Conservation (phyloP, 1,284 basidiomycete genomes). For the Tylopilus sp. region DNA sequence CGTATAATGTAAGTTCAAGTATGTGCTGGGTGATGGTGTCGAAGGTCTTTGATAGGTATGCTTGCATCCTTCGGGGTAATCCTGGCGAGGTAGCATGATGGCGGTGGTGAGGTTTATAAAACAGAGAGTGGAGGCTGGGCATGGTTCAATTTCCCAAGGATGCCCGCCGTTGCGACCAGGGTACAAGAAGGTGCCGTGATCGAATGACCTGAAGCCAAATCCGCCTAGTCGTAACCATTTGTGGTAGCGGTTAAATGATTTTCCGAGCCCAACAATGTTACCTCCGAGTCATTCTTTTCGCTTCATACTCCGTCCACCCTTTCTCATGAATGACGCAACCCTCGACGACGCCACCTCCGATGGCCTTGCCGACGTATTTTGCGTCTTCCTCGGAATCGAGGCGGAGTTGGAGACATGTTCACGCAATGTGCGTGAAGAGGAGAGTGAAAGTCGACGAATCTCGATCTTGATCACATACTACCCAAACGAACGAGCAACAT, state of each 20-base stretch:
- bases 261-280: conserved; percentile 41
- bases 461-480: conserved; percentile 99
- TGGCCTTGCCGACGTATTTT: conserved; percentile 99
- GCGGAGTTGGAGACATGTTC: conserved; percentile 95
- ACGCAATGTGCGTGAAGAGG: conserved; percentile 93
- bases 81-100: background rate
- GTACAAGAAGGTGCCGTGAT: no score
- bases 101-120: background rate
- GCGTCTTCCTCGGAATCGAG: conserved; percentile 99
- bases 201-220: no score
- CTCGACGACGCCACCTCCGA: conserved; percentile 98
- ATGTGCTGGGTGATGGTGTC: background rate
- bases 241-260: no score
- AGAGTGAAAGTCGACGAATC: conserved; percentile 93
- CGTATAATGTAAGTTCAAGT: background rate
- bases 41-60: background rate
- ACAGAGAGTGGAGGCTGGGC: no score
- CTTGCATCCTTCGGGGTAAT: background rate
- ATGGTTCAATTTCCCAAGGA: no score
- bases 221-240: no score
- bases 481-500: conserved; percentile 94
- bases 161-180: no score
- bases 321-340: conserved; percentile 94
- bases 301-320: conserved; percentile 93
- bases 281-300: conserved; percentile 87